phyloP scores from a whole-genome alignment of 2,329 filamentous ascomycete species.

The Cryphonectria nitschkei region DNA sequence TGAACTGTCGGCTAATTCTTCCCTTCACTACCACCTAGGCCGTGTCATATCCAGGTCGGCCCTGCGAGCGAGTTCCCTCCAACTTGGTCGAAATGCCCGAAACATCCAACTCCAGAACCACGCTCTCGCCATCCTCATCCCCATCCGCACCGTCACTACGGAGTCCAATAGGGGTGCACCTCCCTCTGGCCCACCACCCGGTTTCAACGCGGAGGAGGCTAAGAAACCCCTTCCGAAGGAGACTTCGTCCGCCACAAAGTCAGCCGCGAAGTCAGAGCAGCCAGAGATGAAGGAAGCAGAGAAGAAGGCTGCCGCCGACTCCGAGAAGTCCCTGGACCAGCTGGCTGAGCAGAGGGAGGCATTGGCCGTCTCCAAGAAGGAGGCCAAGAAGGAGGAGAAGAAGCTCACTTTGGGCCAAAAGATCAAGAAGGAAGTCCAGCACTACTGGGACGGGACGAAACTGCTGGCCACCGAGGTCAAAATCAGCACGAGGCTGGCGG shows the following conservation, averaged over 20 bases:
- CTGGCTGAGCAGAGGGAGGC: slow-evolving; percentile 67
- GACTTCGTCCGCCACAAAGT: slow-evolving; percentile 39
- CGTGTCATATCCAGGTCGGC: slow-evolving; percentile 50
- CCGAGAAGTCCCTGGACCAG: slow-evolving; percentile 58
- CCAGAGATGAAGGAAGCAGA: slow-evolving; percentile 35
- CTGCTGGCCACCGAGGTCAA: slow-evolving; percentile 87
- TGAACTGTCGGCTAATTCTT: slow-evolving; percentile 34
- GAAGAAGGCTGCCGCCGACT: slow-evolving; percentile 38
- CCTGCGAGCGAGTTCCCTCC: slow-evolving; percentile 50
- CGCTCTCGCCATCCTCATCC: slow-evolving; percentile 61
- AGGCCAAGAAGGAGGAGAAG: slow-evolving; percentile 70
- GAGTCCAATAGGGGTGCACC: slow-evolving; percentile 56
- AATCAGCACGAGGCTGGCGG: slow-evolving; percentile 86
- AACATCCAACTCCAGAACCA: slow-evolving; percentile 50
- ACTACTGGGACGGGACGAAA: slow-evolving; percentile 99
- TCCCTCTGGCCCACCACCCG: slow-evolving; percentile 74
- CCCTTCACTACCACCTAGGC: slow-evolving; percentile 39
- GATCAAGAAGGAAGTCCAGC: slow-evolving; percentile 89
- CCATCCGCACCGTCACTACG: slow-evolving; percentile 60
- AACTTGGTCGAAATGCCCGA: slow-evolving; percentile 51
- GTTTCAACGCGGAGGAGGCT: slow-evolving; percentile 87
- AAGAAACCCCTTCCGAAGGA: slow-evolving; percentile 79
- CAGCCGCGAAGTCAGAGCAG: slow-evolving; percentile 41
- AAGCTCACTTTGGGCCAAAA: slow-evolving; percentile 90
- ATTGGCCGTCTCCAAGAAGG: slow-evolving; percentile 62